Evolutionary conservation across 78 protist genomes (phyloP).

Genomic region (Dictyostelium firmibasis): DNA sequence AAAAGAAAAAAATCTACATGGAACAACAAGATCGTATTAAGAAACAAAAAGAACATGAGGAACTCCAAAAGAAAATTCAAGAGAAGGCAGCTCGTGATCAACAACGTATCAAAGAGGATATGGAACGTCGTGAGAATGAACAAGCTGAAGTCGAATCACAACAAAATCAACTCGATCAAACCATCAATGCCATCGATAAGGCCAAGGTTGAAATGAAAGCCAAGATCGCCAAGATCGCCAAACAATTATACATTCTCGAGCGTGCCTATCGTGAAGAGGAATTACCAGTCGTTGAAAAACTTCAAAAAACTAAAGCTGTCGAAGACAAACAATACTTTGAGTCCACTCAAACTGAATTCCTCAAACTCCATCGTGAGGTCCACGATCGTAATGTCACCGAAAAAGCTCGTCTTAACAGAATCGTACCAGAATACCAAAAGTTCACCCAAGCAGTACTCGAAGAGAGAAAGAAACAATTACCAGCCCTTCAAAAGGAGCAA

Average conservation of each 20-base stretch:
- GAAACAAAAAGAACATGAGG: slow-evolving; percentile 58
- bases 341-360: slow-evolving; percentile 26
- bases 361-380: not conserved
- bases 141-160: not conserved
- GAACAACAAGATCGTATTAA: slow-evolving; percentile 74
- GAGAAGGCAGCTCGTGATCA: slow-evolving; percentile 33
- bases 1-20: slow-evolving; percentile 72
- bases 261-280: slow-evolving; percentile 81
- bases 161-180: slow-evolving; percentile 21
- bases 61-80: slow-evolving; percentile 7
- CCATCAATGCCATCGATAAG: slow-evolving; percentile 66
- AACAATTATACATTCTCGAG: slow-evolving; percentile 65
- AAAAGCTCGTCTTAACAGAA: slow-evolving; percentile 38
- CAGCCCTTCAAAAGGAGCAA: slow-evolving; percentile 51
- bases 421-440: not conserved
- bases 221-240: slow-evolving; percentile 39
- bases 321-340: slow-evolving; percentile 61
- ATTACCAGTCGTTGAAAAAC: slow-evolving; percentile 50
- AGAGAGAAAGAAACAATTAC: slow-evolving; percentile 36
- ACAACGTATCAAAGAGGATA: slow-evolving; percentile 2
- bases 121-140: slow-evolving; percentile 39
- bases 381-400: slow-evolving; percentile 22
- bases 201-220: slow-evolving; percentile 67
- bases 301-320: slow-evolving; percentile 5
- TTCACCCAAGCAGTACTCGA: slow-evolving; percentile 2